These are phyloP conservation scores for Thyridium curvatum DNA, from an alignment of 2,329 filamentous ascomycete species.

Conservation along the genomic window DNA sequence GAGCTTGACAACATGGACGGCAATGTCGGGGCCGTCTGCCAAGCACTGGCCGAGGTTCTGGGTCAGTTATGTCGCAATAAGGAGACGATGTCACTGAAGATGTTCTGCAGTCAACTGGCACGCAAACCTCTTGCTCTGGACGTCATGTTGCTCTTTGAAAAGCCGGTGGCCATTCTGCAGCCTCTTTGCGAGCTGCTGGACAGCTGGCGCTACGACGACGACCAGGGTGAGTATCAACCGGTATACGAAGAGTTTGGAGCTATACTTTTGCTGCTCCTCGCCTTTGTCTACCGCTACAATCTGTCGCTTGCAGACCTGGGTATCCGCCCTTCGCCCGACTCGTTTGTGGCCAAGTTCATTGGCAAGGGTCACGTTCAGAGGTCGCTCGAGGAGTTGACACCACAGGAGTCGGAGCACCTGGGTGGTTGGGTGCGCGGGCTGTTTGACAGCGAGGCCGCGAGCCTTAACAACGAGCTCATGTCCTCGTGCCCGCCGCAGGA, in stretches of 20 bases:
- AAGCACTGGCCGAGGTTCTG: conserved; percentile 68
- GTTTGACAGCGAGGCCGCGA: conserved; percentile 67
- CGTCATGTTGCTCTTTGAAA: conserved; percentile 70
- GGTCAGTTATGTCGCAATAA: conserved; percentile 63
- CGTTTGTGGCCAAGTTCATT: conserved; percentile 64
- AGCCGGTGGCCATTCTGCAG: conserved; percentile 60
- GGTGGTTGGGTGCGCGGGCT: conserved; percentile 72
- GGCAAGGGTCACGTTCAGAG: conserved; percentile 51
- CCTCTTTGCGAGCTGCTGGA: conserved; percentile 72
- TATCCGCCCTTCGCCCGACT: conserved; percentile 43
- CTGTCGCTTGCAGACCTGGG: conserved; percentile 61
- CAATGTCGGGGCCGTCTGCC: conserved; percentile 79
- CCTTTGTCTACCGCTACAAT: conserved; percentile 70
- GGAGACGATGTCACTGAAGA: conserved; percentile 75
- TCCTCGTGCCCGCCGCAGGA: conserved; percentile 76
- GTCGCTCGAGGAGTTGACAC: conserved; percentile 52
- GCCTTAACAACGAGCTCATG: conserved; percentile 74
- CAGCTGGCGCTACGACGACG: conserved; percentile 75
- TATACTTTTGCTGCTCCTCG: conserved; percentile 65
- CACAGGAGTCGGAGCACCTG: conserved; percentile 59
- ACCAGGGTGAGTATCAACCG: conserved; percentile 77
- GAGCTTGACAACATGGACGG: conserved; percentile 88
- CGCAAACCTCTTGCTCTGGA: conserved; percentile 67
- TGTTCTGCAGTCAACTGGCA: conserved; percentile 66
- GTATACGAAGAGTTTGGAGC: conserved; percentile 83